phyloP scores from a whole-genome alignment of 78 protist species.

The Dictyostelium brefeldianum region DNA sequence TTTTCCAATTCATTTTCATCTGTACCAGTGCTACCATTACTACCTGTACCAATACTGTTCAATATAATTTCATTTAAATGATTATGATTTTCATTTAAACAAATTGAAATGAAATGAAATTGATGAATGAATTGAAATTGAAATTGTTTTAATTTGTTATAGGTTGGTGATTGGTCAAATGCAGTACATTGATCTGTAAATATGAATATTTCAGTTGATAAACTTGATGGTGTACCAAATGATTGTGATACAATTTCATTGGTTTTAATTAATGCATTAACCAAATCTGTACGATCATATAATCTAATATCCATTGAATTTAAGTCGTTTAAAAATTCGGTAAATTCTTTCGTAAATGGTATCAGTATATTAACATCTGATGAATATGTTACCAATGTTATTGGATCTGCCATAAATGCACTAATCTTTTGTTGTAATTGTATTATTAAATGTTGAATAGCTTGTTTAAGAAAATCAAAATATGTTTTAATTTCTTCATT shows the following conservation, averaged over 20 bases:
- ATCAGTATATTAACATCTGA: conserved; percentile 3
- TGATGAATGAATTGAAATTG: conserved; percentile 56
- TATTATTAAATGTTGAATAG: conserved; percentile 4
- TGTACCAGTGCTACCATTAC: too few relatives aligned
- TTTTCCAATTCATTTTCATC: too few relatives aligned
- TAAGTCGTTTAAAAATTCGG: neutral
- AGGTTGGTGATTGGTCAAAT: conserved; percentile 5
- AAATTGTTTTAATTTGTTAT: neutral
- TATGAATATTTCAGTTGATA: conserved; percentile 28
- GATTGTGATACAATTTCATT: neutral
- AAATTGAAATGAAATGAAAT: conserved; percentile 66
- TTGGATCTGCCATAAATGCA: conserved; percentile 26
- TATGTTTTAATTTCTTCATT: conserved; percentile 3
- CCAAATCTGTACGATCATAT: conserved; percentile 21
- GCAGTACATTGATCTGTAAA: conserved; percentile 55
- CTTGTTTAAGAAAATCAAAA: conserved; percentile 23
- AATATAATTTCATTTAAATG: neutral
- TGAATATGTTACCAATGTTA: conserved; percentile 52
- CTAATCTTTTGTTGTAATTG: conserved; percentile 5
- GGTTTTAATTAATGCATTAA: conserved; percentile 16
- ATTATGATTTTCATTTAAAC: conserved; percentile 18
- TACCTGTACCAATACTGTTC: too few relatives aligned
- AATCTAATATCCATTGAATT: conserved; percentile 16
- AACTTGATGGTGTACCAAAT: conserved; percentile 15
- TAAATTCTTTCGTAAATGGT: conserved; percentile 29